Evolutionary conservation across 306 rosid species (phyloP).

Genomic region (Casuarina equisetifolia): DNA sequence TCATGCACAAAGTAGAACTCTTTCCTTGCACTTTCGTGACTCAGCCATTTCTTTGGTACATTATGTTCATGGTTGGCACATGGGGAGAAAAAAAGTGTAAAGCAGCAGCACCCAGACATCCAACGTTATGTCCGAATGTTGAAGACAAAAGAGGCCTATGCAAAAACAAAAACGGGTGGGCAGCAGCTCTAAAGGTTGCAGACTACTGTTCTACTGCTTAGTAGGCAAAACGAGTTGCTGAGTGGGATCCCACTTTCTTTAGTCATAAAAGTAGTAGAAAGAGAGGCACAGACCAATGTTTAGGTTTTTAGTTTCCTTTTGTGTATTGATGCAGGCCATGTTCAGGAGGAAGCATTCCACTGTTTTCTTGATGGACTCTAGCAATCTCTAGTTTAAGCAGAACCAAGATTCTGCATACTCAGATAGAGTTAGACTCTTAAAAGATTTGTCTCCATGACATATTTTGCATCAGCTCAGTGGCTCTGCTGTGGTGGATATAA

Average conservation of each 20-base stretch:
- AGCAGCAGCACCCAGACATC: slow-evolving; percentile 8
- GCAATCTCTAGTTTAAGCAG: background rate
- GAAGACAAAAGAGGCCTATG: background rate
- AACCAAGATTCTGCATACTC: too few relatives aligned
- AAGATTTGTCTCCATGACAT: too few relatives aligned
- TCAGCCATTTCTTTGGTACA: slow-evolving; percentile 15
- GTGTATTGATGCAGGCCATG: background rate
- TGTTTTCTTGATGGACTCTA: background rate
- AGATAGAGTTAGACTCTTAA: too few relatives aligned
- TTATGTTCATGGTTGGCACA: slow-evolving; percentile 31
- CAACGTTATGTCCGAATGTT: background rate
- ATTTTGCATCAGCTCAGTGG: too few relatives aligned
- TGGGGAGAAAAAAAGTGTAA: slow-evolving; percentile 15
- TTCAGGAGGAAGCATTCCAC: background rate
- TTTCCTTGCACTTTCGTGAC: slow-evolving; percentile 5
- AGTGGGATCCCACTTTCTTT: slow-evolving; percentile 28
- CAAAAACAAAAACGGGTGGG: slow-evolving; percentile 11
- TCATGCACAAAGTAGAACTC: slow-evolving; percentile 1
- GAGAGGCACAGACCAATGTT: background rate
- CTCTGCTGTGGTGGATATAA: too few relatives aligned
- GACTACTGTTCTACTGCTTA: background rate
- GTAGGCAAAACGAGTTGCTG: background rate
- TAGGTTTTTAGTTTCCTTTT: background rate
- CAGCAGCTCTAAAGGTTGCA: slow-evolving; percentile 19
- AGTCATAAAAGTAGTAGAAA: slow-evolving; percentile 4